phyloP scores from a whole-genome alignment of 306 rosid species.

The Acacia acuminata region DNA sequence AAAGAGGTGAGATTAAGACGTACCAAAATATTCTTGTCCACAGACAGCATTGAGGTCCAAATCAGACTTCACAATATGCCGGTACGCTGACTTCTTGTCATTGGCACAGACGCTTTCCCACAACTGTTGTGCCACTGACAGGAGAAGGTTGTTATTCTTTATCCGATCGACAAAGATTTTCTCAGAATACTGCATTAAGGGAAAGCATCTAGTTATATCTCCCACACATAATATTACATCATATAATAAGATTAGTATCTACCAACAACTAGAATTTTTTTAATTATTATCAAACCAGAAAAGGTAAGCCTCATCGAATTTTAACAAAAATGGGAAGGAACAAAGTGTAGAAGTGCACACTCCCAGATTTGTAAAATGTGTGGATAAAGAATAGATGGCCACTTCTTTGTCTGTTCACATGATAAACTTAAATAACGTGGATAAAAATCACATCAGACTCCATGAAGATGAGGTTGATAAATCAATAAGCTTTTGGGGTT shows the following conservation, averaged over 20 bases:
- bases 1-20: slow-evolving; percentile 28
- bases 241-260: slow-evolving; percentile 22
- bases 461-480: neutral
- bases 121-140: slow-evolving; percentile 44
- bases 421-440: no score
- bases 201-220: slow-evolving; percentile 33
- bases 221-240: slow-evolving; percentile 25
- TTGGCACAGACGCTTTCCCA: slow-evolving; percentile 62
- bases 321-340: neutral
- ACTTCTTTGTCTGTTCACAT: no score
- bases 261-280: slow-evolving; percentile 7
- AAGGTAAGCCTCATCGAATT: neutral
- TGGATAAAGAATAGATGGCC: slow-evolving; percentile 2
- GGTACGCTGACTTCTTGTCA: slow-evolving; percentile 74
- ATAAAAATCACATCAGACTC: neutral
- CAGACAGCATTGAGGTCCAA: slow-evolving; percentile 46
- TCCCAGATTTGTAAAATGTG: neutral
- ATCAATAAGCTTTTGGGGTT: no score
- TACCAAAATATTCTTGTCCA: slow-evolving; percentile 51
- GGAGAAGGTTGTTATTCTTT: slow-evolving; percentile 28
- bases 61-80: slow-evolving; percentile 52
- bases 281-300: neutral
- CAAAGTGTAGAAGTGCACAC: neutral
- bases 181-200: slow-evolving; percentile 66
- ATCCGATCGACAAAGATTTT: slow-evolving; percentile 53